A percentile compares a stretch with the other conserved stretches of the same genome.
phyloP scores from a whole-genome alignment of 495 filamentous ascomycete species.

The Lophium mytilinum region DNA sequence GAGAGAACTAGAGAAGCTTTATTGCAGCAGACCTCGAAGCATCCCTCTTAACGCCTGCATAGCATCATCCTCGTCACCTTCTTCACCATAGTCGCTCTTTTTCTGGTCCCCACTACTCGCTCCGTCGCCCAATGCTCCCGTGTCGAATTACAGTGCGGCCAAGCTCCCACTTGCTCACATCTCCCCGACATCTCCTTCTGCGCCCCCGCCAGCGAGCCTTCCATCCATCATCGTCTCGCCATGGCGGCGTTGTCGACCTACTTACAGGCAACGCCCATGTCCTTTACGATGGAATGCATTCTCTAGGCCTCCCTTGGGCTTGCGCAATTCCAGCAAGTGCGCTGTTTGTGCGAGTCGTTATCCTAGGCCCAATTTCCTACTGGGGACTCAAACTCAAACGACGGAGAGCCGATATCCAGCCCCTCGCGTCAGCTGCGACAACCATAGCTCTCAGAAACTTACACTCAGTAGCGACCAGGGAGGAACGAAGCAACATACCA shows the following conservation, averaged over 20 bases:
- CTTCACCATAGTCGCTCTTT: background rate
- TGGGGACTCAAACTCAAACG: background rate
- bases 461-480: no score
- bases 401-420: conserved; percentile 4
- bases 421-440: background rate
- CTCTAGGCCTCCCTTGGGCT: conserved; percentile 12
- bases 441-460: no score
- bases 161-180: background rate
- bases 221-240: conserved; percentile 16
- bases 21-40: background rate
- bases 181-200: background rate
- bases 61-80: background rate
- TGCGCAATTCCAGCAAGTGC: conserved; percentile 16
- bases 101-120: background rate
- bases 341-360: conserved; percentile 14
- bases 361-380: background rate
- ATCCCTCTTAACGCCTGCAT: background rate
- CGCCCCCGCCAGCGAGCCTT: conserved; percentile 8
- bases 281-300: conserved; percentile 10
- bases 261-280: conserved; percentile 8
- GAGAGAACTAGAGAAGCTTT: background rate
- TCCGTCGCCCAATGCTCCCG: background rate
- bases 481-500: no score
- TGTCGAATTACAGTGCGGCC: background rate
- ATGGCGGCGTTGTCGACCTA: background rate